Conservation (phyloP, 192 early-diverging fungal species). For the Dimargaris verticillata region DNA sequence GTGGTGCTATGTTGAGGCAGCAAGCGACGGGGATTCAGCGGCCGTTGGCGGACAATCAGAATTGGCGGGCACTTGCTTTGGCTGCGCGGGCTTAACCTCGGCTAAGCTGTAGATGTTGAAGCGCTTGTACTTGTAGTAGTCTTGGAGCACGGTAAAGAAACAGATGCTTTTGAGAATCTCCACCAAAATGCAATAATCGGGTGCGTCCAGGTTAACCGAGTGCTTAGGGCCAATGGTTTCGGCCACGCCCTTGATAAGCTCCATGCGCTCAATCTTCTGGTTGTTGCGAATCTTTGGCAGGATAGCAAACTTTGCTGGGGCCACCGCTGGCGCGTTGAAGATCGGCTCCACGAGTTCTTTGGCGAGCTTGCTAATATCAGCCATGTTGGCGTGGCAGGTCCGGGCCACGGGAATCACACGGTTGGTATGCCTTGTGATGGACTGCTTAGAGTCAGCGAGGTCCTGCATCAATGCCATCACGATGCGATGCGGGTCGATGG, state of each 20-base stretch:
- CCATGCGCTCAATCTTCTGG: slow-evolving; percentile 29
- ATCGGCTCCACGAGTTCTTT: slow-evolving; percentile 23
- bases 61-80: no score
- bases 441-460: neutral
- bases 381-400: slow-evolving; percentile 30
- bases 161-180: slow-evolving; percentile 47
- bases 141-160: slow-evolving; percentile 36
- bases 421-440: slow-evolving; percentile 25
- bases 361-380: slow-evolving; percentile 27
- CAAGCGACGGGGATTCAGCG: no score
- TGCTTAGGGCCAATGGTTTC: slow-evolving; percentile 30
- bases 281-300: slow-evolving; percentile 40
- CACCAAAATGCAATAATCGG: slow-evolving; percentile 32
- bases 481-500: slow-evolving; percentile 1
- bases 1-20: no score
- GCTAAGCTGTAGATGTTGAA: slow-evolving; percentile 39
- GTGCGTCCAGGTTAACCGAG: slow-evolving; percentile 33
- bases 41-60: no score
- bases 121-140: slow-evolving; percentile 33
- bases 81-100: neutral
- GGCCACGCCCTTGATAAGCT: slow-evolving; percentile 30
- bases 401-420: slow-evolving; percentile 34
- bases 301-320: slow-evolving; percentile 33
- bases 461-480: neutral
- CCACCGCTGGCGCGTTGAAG: slow-evolving; percentile 23